These are phyloP conservation scores for Fraxinus sp. DNA, from an alignment of 305 asterid species.

Conservation along the genomic window DNA sequence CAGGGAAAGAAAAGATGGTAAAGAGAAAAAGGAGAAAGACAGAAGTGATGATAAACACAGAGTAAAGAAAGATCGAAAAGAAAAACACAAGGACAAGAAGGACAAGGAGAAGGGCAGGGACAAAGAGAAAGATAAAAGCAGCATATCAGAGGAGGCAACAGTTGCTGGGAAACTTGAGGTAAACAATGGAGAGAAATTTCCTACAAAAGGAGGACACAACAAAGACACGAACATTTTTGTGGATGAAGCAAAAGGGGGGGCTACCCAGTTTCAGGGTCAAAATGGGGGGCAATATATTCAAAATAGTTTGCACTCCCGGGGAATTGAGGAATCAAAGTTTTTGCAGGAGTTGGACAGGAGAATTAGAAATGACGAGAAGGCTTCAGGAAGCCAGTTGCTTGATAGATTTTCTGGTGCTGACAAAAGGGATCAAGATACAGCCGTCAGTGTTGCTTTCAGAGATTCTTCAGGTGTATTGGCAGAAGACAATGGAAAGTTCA, in stretches of 20 bases:
- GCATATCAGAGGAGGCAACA: conserved; percentile 60
- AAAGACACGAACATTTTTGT: conserved; percentile 28
- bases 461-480: conserved; percentile 32
- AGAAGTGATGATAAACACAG: conserved; percentile 50
- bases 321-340: conserved; percentile 46
- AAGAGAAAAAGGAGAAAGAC: conserved; percentile 56
- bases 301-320: conserved; percentile 29
- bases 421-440: conserved; percentile 37
- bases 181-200: conserved; percentile 36
- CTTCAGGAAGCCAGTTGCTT: conserved; percentile 41
- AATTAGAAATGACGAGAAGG: conserved; percentile 47
- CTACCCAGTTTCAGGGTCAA: conserved; percentile 36
- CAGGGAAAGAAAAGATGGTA: conserved; percentile 54
- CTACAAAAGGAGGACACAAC: conserved; percentile 31
- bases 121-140: conserved; percentile 47
- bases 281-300: conserved; percentile 43
- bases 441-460: conserved; percentile 15
- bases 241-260: conserved; percentile 32
- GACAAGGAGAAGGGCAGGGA: conserved; percentile 52
- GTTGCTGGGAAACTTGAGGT: conserved; percentile 42
- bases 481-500: conserved; percentile 44
- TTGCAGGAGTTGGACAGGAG: conserved; percentile 60
- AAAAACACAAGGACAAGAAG: conserved; percentile 51
- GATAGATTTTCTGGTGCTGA: conserved; percentile 36
- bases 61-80: conserved; percentile 60